Percentiles rank a stretch among this genome's conserved stretches.
Evolutionary conservation across 2,329 filamentous ascomycete genomes (phyloP).

Genomic region (Pseudopyrenochaeta lycopersici): DNA sequence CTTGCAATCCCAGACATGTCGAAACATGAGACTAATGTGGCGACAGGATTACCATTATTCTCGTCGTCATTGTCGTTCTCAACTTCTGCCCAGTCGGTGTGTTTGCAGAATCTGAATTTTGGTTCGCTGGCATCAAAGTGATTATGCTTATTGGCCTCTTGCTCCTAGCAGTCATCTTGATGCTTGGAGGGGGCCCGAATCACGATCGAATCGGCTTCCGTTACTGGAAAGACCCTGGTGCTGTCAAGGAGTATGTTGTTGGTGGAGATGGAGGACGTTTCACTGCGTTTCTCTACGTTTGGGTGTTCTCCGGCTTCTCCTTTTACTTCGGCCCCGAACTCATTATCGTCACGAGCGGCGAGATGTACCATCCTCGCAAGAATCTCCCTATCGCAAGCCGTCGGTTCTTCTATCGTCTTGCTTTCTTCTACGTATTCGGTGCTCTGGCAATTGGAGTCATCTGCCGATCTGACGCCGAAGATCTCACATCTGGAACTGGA

Average conservation of each 20-base stretch:
- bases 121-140: slow-evolving; percentile 45
- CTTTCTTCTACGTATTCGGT: slow-evolving; percentile 53
- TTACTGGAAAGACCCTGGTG: slow-evolving; percentile 72
- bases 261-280: slow-evolving; percentile 66
- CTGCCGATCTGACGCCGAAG: slow-evolving; percentile 57
- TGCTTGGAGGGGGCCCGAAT: slow-evolving; percentile 58
- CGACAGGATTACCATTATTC: slow-evolving; percentile 64
- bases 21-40: neutral
- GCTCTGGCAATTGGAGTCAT: slow-evolving; percentile 65
- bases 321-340: slow-evolving; percentile 60
- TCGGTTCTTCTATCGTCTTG: slow-evolving; percentile 55
- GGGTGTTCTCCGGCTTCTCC: slow-evolving; percentile 56
- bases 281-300: slow-evolving; percentile 63
- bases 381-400: slow-evolving; percentile 68
- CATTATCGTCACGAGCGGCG: slow-evolving; percentile 68
- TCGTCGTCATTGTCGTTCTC: slow-evolving; percentile 46
- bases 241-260: slow-evolving; percentile 71
- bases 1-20: neutral
- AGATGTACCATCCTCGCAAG: slow-evolving; percentile 70
- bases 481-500: slow-evolving; percentile 34
- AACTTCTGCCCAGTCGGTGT: slow-evolving; percentile 21
- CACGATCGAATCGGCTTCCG: slow-evolving; percentile 67
- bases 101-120: slow-evolving; percentile 49
- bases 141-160: slow-evolving; percentile 42
- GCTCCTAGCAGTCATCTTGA: slow-evolving; percentile 5